Base-by-base conservation (phyloP, 805 yeast genomes). In the Candida patagonica region DNA sequence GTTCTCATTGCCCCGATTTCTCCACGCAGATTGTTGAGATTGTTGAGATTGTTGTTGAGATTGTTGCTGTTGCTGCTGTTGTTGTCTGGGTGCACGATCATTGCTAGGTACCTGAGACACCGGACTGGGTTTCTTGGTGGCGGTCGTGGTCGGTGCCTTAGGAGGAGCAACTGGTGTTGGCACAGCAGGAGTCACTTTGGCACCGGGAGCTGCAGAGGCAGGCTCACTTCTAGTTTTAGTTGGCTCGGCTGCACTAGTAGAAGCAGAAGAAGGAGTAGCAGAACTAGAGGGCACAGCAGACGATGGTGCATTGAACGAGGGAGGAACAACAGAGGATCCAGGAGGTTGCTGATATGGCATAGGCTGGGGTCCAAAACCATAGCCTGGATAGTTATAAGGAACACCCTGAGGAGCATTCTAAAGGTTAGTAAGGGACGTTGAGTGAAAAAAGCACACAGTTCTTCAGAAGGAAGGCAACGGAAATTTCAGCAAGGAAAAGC, bases 391-490 rank as follows among this genome's bases (percentile, higher is more conserved):
- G 25, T 12, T 31, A 31, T 8, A 10, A 8, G 8, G 35, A 13
- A 19, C 16, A 31, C 4, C 24, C 23, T 10, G n/a, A 17, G 35
- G 16, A 31, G 35, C 12, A 17, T 17, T 31, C 35, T 31, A 16
- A 9, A n/a, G 31, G 8, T 31, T 4, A 12, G 25, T 31, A 20
- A 19, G 35, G 19, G 10, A 16, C 15, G 19, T 10, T 6, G 16
- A 7, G n/a, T 12, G 16, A 30, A 5, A n/a, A 10, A 38, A 27
- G 36, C 6, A 30, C 10, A 24, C 16, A 30, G 9, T 31, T 17
- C 15, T 30, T 63, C 68, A 63, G 68, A 61, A 63, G 68, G 69
- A 63, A 63, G 68, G 68, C 68, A 63, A 63, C 68, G 63, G 63
- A 48, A 46, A 42, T 53, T 39, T 56, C 63, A 51, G 55, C 64